Evolutionary conservation across 1,284 basidiomycete genomes (phyloP), one percentile per base, ranked within the genome.

Genomic region (Rhodotorula sp.): DNA sequence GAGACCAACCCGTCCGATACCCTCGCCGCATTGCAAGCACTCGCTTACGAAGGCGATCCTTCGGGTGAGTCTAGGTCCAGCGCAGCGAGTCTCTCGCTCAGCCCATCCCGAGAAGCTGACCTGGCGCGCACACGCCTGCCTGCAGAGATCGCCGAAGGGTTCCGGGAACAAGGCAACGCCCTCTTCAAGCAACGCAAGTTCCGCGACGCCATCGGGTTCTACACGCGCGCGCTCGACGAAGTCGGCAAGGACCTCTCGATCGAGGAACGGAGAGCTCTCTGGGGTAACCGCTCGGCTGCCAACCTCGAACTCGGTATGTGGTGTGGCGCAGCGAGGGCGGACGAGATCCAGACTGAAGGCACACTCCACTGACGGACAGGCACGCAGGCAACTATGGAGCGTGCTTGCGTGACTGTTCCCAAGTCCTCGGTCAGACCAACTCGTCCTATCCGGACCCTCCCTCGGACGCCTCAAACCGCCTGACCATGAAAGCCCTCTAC

Each of bases 131-230:
- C 26, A 21, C 1, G 12, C 26, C 1, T 16, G 16, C 58, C 43
- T 15, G 20, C 77, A 96, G 96, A 99, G 81, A 85, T 93, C 76
- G 93, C 95, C 0, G 85, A 87, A 73, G 95, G 92, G 80, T 97
- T 97, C 83, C 97, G 97, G 81, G 87, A 91, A 66, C 93, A 97
- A 81, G 96, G 93, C 4, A 97, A 97, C 81, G 92, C 94, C 69
- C 93, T 97, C 79, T 97, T 92, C 83, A 89, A 88, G 73, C 90
- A 89, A 31, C 92, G 91, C 80, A 87, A 92, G 61, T 92, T 88
- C 81, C 86, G 90, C 46, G 95, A 99, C 80, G 96, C 96, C 3
- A 76, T 90, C 16, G 87, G 88, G 0, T 97, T 98, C 80, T 99
- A 98, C 81, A 89, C 90, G 0, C 91, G 96, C 79, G 96, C 90